Percentiles rank a stretch among this genome's conserved stretches.
Conservation (phyloP, 2,329 filamentous ascomycete genomes). For the Fusarium ambrosium region DNA sequence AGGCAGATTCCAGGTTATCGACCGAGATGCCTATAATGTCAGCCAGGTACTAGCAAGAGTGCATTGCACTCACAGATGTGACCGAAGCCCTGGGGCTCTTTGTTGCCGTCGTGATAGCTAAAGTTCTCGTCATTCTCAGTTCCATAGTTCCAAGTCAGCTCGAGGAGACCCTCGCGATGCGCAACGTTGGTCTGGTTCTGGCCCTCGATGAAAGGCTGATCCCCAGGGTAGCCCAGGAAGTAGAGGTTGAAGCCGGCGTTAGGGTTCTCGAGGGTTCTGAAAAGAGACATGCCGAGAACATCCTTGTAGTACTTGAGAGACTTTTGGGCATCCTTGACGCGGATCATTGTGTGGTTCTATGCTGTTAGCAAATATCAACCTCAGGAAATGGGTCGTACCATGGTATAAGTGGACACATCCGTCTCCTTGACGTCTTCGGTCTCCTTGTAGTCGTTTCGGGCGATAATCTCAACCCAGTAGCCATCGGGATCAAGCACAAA, state of each 20-base stretch:
- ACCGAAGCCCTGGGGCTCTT: constrained; percentile 91
- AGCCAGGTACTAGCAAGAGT: constrained; percentile 22
- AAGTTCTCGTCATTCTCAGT: constrained; percentile 89
- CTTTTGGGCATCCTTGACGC: constrained; percentile 84
- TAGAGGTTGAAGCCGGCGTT: constrained; percentile 88
- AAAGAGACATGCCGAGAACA: constrained; percentile 86
- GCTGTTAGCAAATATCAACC: constrained; percentile 9
- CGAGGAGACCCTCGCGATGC: constrained; percentile 84
- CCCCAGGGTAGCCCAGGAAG: constrained; percentile 84
- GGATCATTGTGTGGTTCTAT: constrained; percentile 93
- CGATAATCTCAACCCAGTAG: constrained; percentile 89
- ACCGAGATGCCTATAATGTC: constrained; percentile 76
- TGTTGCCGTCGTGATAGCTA: constrained; percentile 93
- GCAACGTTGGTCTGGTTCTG: constrained; percentile 64
- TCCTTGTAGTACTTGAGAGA: constrained; percentile 87
- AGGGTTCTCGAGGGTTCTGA: constrained; percentile 78
- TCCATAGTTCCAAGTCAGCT: constrained; percentile 87
- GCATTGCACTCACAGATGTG: constrained; percentile 79
- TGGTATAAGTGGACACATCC: constrained; percentile 80
- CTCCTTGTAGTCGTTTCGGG: constrained; percentile 78
- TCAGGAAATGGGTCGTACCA: constrained; percentile 57
- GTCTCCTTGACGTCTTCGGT: constrained; percentile 80
- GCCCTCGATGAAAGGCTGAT: constrained; percentile 64
- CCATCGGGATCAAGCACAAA: constrained; percentile 91
- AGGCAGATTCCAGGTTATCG: constrained; percentile 90